A percentile compares a stretch with the other conserved stretches of the same genome.
phyloP scores from a whole-genome alignment of 1,284 basidiomycete species.

The Marasmius oreades region DNA sequence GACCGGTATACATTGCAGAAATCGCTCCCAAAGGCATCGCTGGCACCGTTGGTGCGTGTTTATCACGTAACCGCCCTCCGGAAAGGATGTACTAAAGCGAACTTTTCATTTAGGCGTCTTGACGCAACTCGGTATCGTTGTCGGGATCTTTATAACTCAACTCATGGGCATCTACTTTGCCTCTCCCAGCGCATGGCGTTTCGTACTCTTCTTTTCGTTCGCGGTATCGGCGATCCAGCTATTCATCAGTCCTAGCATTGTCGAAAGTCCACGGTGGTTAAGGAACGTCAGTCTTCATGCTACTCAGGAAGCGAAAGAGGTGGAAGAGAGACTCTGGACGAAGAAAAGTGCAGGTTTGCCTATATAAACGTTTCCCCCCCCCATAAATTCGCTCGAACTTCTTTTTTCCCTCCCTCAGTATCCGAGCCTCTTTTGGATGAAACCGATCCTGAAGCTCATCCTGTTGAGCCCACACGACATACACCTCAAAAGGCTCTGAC shows the following conservation, averaged over 20 bases:
- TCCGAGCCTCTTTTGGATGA: slow-evolving; percentile 43
- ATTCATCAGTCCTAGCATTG: slow-evolving; percentile 44
- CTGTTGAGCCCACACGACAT: slow-evolving; percentile 14
- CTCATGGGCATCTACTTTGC: slow-evolving; percentile 60
- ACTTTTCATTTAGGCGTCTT: slow-evolving; percentile 59
- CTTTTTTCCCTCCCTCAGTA: slow-evolving; percentile 1
- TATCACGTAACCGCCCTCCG: neutral
- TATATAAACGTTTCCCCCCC: neutral
- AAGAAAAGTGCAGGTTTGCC: neutral
- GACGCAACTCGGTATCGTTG: slow-evolving; percentile 84
- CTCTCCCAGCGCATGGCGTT: slow-evolving; percentile 63
- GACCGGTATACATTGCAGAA: slow-evolving; percentile 82
- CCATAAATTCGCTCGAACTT: neutral
- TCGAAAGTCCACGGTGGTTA: slow-evolving; percentile 72
- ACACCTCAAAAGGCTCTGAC: slow-evolving; percentile 35
- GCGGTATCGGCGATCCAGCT: slow-evolving; percentile 59
- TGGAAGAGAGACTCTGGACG: slow-evolving; percentile 51
- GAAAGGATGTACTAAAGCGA: slow-evolving; percentile 6
- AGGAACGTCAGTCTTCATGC: slow-evolving; percentile 39
- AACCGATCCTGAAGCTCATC: slow-evolving; percentile 30
- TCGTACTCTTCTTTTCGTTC: slow-evolving; percentile 69
- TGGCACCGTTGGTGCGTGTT: slow-evolving; percentile 62
- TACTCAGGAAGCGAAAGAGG: slow-evolving; percentile 37
- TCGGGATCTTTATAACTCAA: slow-evolving; percentile 82
- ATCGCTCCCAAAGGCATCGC: slow-evolving; percentile 72